Evolutionary conservation across 768 basidiomycete genomes (phyloP), one percentile per base, ranked within the genome.

Genomic region (Suillus subaureus): DNA sequence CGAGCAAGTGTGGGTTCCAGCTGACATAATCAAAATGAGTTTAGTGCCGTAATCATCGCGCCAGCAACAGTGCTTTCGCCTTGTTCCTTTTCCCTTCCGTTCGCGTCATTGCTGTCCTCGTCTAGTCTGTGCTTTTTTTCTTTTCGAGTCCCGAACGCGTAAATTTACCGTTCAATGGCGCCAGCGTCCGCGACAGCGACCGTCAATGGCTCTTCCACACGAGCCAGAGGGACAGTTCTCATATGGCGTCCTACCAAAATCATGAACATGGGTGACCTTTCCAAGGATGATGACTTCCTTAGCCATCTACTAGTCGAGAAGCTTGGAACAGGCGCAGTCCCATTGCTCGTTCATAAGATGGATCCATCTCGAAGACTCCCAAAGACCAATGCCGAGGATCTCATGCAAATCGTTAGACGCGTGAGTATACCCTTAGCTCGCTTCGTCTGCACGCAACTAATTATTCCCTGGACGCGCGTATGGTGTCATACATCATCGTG

Each of bases 311-410:
- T 95, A 64, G 91, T 95, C 67, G 93, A 95, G 80, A 94, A 94
- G 71, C 86, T 95, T 40, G 93, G 93, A 52, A 92, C 92, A 4
- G 90, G 90, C 39, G 78, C 72, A 43, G 89, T 90, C 9, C 93
- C 93, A n/a, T 83, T 95, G 62, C 85, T 89, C 64, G 93, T 95
- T 16, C 93, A 95, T 82, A 94, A 93, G 78, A 95, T 95, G 93
- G 92, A 94, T 75, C 81, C 89, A 31, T 84, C 86, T 67, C 84
- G 91, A 63, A 83, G 87, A 58, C 83, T 94, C 35, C 93, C 93
- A 65, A 93, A 91, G 82, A 88, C 90, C 61, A 83, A 89, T 69
- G 79, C 88, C 9, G 79, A 82, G 52, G 86, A 89, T 74, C 84
- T 95, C 70, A 82, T 94, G 76, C 76, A 81, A 68, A 87, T 88